Evolutionary conservation across 495 filamentous ascomycete genomes (phyloP).

Genomic region (Penicillium lividum): DNA sequence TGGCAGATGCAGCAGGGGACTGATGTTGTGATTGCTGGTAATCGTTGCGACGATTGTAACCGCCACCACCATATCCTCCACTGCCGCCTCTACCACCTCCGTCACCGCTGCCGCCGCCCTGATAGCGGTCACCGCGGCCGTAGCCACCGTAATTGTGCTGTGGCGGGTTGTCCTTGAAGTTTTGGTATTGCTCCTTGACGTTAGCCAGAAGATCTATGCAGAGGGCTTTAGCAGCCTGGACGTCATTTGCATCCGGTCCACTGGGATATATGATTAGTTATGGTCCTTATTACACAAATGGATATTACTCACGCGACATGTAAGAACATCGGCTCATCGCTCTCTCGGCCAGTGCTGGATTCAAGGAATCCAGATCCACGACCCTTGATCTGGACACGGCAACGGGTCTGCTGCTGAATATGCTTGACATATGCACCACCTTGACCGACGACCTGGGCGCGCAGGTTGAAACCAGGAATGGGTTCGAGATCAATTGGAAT

Average conservation of each 20-base stretch:
- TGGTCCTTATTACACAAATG: not conserved
- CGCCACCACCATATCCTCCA: slow-evolving; percentile 28
- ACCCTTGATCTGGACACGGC: slow-evolving; percentile 96
- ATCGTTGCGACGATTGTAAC: slow-evolving; percentile 39
- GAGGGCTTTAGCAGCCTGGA: slow-evolving; percentile 82
- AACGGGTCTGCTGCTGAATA: slow-evolving; percentile 91
- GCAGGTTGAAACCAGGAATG: slow-evolving; percentile 92
- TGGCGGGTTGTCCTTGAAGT: slow-evolving; percentile 81
- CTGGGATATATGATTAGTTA: slow-evolving; percentile 51
- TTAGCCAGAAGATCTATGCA: slow-evolving; percentile 84
- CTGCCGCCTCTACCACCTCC: slow-evolving; percentile 14
- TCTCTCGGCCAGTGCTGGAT: slow-evolving; percentile 76
- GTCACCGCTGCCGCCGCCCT: slow-evolving; percentile 26
- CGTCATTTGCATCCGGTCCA: slow-evolving; percentile 82
- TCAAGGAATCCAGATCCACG: slow-evolving; percentile 96
- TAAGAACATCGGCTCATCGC: slow-evolving; percentile 92
- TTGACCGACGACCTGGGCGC: slow-evolving; percentile 92
- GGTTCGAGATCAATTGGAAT: slow-evolving; percentile 89
- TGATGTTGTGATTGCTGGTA: slow-evolving; percentile 32
- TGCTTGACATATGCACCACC: slow-evolving; percentile 95
- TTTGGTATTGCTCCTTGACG: slow-evolving; percentile 82
- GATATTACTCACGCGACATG: slow-evolving; percentile 75
- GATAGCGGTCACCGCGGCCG: slow-evolving; percentile 32
- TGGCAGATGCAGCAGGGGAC: slow-evolving; percentile 43
- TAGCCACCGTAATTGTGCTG: slow-evolving; percentile 58